phyloP scores from a whole-genome alignment of 345 rosid genomes.

The Adansonia digitata region DNA sequence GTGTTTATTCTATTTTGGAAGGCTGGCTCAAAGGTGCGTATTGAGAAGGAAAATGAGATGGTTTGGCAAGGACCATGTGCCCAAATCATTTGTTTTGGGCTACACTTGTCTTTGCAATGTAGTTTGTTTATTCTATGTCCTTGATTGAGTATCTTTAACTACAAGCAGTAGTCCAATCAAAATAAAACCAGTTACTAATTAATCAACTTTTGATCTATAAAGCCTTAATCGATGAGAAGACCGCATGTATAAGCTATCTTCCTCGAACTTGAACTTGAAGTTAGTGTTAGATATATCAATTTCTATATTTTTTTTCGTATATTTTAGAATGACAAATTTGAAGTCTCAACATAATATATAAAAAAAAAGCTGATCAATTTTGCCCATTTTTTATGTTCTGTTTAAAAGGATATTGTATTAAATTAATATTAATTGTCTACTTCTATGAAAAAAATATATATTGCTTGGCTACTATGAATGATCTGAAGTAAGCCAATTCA shows the following conservation, averaged over 20 bases:
- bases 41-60: constrained; percentile 11
- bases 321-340: no score
- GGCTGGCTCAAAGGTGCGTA: constrained; percentile 24
- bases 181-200: background rate
- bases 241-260: background rate
- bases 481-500: constrained; percentile 16
- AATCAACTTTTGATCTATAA: background rate
- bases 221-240: no score
- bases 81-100: constrained; percentile 68
- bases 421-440: background rate
- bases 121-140: constrained; percentile 19
- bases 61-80: constrained; percentile 45
- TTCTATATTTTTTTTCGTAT: background rate
- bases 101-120: constrained; percentile 40
- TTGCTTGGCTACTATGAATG: constrained; percentile 8
- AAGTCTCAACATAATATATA: no score
- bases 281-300: background rate
- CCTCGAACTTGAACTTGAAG: background rate
- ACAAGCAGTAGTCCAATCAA: background rate
- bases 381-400: background rate
- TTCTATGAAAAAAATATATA: background rate
- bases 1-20: constrained; percentile 36
- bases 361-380: background rate
- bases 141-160: constrained; percentile 24
- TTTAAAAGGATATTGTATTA: background rate